These are phyloP conservation scores for Thelonectria olida DNA, from an alignment of 2,329 filamentous ascomycete genomes.

Conservation along the genomic window DNA sequence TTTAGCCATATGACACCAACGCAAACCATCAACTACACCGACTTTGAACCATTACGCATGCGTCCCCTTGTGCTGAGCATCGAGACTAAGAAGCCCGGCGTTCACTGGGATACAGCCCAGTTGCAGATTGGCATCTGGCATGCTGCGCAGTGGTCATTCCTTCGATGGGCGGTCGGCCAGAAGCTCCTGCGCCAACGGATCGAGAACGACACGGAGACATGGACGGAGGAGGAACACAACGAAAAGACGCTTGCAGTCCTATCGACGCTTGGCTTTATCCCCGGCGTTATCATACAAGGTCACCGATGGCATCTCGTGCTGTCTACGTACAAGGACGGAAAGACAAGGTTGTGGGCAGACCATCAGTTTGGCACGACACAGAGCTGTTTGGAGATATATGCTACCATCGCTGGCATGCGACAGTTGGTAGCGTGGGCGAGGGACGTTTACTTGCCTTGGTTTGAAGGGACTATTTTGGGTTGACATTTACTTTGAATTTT, in stretches of 20 bases:
- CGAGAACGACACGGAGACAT: not conserved
- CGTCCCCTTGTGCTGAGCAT: slow-evolving; percentile 6
- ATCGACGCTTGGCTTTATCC: slow-evolving; percentile 5
- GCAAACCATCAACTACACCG: slow-evolving; percentile 16
- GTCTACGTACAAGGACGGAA: slow-evolving; percentile 1
- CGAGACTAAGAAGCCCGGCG: slow-evolving; percentile 3
- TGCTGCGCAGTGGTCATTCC: slow-evolving; percentile 11
- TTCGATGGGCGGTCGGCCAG: slow-evolving; percentile 10
- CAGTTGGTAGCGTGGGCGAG: slow-evolving; percentile 3
- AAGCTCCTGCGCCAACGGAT: not conserved
- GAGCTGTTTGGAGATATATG: not conserved
- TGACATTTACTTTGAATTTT: no score
- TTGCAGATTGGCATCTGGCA: slow-evolving; percentile 12
- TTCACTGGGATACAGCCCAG: not conserved
- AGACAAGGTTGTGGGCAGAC: slow-evolving; percentile 1
- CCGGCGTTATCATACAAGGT: slow-evolving; percentile 1
- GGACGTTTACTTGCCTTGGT: slow-evolving; percentile 29
- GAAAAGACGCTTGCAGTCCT: not conserved
- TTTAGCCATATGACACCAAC: slow-evolving; percentile 10
- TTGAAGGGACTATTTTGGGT: slow-evolving; percentile 35
- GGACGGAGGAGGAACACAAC: not conserved
- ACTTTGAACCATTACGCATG: not conserved
- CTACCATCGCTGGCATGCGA: not conserved
- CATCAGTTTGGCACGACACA: not conserved
- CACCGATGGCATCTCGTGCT: slow-evolving; percentile 8